Evolutionary conservation across 164 flowering plant species (phyloP).

Genomic region (Akebia trifoliata): DNA sequence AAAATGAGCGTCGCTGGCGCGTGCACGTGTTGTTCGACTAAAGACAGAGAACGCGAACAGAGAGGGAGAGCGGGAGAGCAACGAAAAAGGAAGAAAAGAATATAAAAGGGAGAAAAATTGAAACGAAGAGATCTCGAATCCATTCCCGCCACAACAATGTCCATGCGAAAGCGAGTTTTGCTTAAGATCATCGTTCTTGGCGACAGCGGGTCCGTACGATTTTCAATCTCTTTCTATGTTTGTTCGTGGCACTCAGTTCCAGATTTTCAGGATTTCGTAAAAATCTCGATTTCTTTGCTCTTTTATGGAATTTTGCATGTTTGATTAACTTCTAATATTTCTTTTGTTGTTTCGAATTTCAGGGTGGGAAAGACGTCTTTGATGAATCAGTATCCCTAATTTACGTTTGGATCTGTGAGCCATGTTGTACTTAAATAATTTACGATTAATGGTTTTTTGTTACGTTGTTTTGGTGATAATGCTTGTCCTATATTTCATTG

Average conservation of each 20-base stretch:
- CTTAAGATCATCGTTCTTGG: slow-evolving; percentile 96
- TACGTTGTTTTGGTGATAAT: no score
- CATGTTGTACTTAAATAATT: background rate
- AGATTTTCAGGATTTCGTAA: no score
- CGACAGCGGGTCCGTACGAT: slow-evolving; percentile 70
- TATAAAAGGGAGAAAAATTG: background rate
- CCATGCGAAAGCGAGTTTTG: slow-evolving; percentile 73
- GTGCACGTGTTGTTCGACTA: no score
- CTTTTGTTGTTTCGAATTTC: slow-evolving; percentile 15
- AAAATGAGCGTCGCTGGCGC: no score
- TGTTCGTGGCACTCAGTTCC: no score
- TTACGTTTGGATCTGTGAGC: slow-evolving; percentile 12
- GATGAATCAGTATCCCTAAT: slow-evolving; percentile 92
- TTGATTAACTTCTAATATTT: slow-evolving; percentile 1
- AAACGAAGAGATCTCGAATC: no score
- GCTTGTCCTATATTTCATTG: no score
- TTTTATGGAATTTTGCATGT: no score
- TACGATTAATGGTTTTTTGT: no score
- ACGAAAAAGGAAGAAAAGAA: background rate
- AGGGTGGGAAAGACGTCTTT: slow-evolving; percentile 93
- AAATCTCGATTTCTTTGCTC: no score
- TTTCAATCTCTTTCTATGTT: background rate
- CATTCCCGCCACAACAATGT: no score
- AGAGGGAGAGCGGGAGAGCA: background rate
- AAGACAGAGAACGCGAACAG: no score